Base-by-base conservation (phyloP, 257 asterid genomes). In the Ophiorrhiza pumila region DNA sequence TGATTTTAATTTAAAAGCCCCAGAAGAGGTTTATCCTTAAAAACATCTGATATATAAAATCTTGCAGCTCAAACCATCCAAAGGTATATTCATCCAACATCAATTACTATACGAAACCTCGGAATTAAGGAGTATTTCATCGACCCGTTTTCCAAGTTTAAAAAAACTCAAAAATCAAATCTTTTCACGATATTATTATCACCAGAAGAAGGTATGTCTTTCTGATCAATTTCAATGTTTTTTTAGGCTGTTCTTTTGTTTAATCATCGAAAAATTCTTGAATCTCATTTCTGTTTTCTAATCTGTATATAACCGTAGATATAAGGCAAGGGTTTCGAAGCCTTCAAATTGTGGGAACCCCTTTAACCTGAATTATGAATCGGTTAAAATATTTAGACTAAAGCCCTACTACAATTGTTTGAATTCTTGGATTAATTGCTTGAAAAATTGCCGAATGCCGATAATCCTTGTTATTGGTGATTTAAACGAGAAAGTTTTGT, bases 291-390 rank as follows among this genome's bases (percentile, higher is more conserved):
- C 10, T 46, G 8, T 18, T 18, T 34, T 61, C 46, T 39, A 32
- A 37, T 37, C 42, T 37, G 42, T 37, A 37, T 3, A 62, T 35
- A 18, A 14, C 39, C n/a, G n/a, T 35, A 35, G 29, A n/a, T 62
- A 13, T 32, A 64, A 37, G 49, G 45, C 69, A 39, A 64, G 69
- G 69, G 69, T 64, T 64, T 41, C 23, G 35, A 64, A 64, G 39
- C 22, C 32, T 39, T 69, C 47, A 70, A 70, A 2, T 37, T 70
- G 20, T 41, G 22, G 29, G 43, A 50, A 14, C 41, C 37, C 41
- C 17, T 39, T 17, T 37, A 4, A 12, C 42, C 39, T 46, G 20
- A 45, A 13, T 35, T 41, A 41, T 12, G 35, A 55, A 22, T 25
- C 5, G 60, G 50, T 55, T 41, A 25, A 42, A 9, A 13, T 25